phyloP scores from a whole-genome alignment of 2,329 filamentous ascomycete genomes.

The Colletotrichum sp. region DNA sequence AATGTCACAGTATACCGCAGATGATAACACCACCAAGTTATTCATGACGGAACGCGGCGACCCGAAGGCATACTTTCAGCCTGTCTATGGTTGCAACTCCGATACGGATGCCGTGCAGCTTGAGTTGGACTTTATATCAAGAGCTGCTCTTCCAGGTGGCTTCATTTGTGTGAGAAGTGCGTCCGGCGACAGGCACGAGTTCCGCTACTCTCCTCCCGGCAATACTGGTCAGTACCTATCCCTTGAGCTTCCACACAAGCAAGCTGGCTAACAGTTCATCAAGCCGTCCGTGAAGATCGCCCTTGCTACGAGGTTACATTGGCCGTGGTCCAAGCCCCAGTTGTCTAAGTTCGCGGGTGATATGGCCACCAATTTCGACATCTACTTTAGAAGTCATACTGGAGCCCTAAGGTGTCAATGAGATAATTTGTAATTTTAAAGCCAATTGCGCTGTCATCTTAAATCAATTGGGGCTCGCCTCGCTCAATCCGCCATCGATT shows the following conservation, averaged over 20 bases:
- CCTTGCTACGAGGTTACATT: constrained; percentile 2
- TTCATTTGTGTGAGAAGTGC: constrained; percentile 42
- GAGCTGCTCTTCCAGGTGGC: constrained; percentile 34
- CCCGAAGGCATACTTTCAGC: constrained; percentile 42
- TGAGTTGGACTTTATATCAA: constrained; percentile 36
- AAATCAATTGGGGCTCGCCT: constrained; percentile 32
- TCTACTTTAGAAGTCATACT: neutral
- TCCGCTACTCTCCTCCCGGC: constrained; percentile 44
- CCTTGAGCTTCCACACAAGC: neutral
- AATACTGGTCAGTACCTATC: constrained; percentile 34
- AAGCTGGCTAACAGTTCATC: neutral
- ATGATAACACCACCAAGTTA: constrained; percentile 51
- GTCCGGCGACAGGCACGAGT: constrained; percentile 41
- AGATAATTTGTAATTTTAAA: neutral
- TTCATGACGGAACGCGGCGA: constrained; percentile 51
- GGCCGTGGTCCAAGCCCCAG: neutral
- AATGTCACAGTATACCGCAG: constrained; percentile 37
- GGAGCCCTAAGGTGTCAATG: neutral
- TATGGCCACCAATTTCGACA: neutral
- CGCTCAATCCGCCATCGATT: constrained; percentile 38
- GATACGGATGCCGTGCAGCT: constrained; percentile 43
- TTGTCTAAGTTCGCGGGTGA: neutral
- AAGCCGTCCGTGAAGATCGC: neutral
- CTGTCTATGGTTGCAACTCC: constrained; percentile 44
- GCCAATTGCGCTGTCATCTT: constrained; percentile 21